Conservation (phyloP, 2,329 filamentous ascomycete genomes). For the Aspergillus quadricinctus region DNA sequence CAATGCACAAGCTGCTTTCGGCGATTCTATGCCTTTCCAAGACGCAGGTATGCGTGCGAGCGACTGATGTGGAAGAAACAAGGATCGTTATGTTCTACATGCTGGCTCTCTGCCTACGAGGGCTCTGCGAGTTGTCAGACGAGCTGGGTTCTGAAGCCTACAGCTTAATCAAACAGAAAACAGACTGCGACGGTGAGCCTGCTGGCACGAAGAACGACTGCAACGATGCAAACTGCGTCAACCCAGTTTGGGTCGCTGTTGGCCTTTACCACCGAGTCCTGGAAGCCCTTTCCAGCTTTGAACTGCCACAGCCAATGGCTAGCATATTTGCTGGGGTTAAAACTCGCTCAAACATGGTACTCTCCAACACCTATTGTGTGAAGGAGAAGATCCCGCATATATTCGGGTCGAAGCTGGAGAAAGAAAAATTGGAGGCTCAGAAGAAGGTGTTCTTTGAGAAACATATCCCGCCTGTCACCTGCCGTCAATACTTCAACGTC, state of each 20-base stretch:
- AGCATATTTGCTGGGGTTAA: slow-evolving; percentile 5
- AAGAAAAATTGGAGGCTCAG: background rate
- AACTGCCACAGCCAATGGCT: background rate
- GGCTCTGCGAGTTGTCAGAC: slow-evolving; percentile 16
- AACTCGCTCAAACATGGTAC: slow-evolving; percentile 2
- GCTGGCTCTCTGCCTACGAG: slow-evolving; percentile 11
- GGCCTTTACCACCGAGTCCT: slow-evolving; percentile 16
- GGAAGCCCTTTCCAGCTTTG: slow-evolving; percentile 5
- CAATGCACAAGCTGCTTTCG: slow-evolving; percentile 14
- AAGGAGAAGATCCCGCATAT: background rate
- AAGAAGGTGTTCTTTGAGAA: background rate
- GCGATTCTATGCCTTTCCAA: slow-evolving; percentile 11
- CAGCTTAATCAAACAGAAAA: slow-evolving; percentile 8
- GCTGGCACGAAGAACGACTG: background rate
- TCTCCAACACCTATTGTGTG: background rate
- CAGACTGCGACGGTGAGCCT: background rate
- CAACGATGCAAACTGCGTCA: background rate
- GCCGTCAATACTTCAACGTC: background rate
- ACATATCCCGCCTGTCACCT: slow-evolving; percentile 5
- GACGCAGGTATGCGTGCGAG: slow-evolving; percentile 8
- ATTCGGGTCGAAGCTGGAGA: background rate
- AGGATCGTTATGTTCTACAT: slow-evolving; percentile 14
- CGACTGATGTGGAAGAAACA: slow-evolving; percentile 5
- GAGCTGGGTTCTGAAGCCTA: slow-evolving; percentile 10
- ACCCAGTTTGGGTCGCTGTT: slow-evolving; percentile 14